Conservation (phyloP, 2,329 filamentous ascomycete genomes). For the Kalaharituber pfeilii region DNA sequence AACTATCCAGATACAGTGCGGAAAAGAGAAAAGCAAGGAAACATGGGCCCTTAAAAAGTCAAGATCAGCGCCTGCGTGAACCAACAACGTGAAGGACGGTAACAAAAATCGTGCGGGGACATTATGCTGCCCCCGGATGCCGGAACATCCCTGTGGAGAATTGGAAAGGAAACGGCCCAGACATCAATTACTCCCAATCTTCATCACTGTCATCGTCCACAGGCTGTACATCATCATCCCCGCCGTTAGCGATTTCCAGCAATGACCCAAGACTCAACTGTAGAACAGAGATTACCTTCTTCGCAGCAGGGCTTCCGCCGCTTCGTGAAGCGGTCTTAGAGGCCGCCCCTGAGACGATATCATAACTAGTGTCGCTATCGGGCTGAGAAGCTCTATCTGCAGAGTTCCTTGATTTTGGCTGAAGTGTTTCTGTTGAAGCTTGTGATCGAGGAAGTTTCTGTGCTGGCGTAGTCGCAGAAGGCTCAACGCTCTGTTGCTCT, state of each 20-base stretch:
- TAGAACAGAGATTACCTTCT: constrained; percentile 8
- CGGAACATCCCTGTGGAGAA: no score
- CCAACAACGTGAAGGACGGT: no score
- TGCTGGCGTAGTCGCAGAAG: constrained; percentile 23
- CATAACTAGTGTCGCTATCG: constrained; percentile 90
- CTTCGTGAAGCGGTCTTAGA: constrained; percentile 59
- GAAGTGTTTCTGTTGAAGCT: constrained; percentile 26
- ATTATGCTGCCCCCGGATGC: no score
- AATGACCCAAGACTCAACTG: background rate
- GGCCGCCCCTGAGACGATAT: constrained; percentile 66
- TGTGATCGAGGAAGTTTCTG: constrained; percentile 29
- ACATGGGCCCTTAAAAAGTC: no score
- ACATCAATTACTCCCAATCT: constrained; percentile 2
- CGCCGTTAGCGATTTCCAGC: background rate
- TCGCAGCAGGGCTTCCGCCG: constrained; percentile 32
- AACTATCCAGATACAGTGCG: no score
- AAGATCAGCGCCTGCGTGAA: no score
- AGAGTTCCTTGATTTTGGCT: constrained; percentile 44
- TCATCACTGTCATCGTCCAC: constrained; percentile 2
- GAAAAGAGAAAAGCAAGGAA: no score
- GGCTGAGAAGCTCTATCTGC: constrained; percentile 80
- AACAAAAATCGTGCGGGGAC: no score
- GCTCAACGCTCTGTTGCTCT: constrained; percentile 13
- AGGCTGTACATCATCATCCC: background rate
- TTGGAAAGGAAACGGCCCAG: no score